Evolutionary conservation across 2,329 filamentous ascomycete species (phyloP).

Genomic region (Aotearoamyces nothofagi): DNA sequence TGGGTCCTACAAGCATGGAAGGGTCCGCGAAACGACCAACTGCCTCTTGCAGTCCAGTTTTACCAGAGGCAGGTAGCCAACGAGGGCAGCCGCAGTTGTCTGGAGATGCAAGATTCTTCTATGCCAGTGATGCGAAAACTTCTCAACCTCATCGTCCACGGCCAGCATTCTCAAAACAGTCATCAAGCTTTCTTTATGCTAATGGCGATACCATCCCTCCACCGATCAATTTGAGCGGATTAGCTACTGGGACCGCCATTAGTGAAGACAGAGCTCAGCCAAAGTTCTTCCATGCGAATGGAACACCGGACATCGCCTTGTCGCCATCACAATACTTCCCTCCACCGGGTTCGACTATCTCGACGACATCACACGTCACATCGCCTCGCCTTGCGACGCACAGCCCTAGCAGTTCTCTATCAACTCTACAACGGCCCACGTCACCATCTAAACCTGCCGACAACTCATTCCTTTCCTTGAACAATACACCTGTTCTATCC

Average conservation of each 20-base stretch:
- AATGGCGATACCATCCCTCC: conserved; percentile 28
- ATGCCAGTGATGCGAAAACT: conserved; percentile 66
- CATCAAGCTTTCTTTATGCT: conserved; percentile 33
- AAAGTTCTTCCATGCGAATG: conserved; percentile 68
- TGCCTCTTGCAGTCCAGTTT: conserved; percentile 26
- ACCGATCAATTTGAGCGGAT: conserved; percentile 22
- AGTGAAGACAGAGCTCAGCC: conserved; percentile 21
- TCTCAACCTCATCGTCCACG: conserved; percentile 11
- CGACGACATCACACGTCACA: conserved; percentile 27
- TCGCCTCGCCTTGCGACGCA: conserved; percentile 23
- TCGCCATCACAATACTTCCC: conserved; percentile 20
- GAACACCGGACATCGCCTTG: conserved; percentile 33
- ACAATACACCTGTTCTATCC: conserved; percentile 9
- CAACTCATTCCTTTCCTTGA: conserved; percentile 11
- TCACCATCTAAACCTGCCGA: conserved; percentile 33
- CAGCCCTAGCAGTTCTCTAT: conserved; percentile 12
- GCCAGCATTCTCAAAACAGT: conserved; percentile 9
- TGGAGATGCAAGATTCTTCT: conserved; percentile 67
- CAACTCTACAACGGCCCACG: conserved; percentile 26
- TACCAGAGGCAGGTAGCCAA: conserved; percentile 19
- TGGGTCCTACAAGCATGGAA: conserved; percentile 13
- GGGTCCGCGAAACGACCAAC: conserved; percentile 12
- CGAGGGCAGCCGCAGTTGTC: conserved; percentile 12
- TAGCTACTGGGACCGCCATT: conserved; percentile 10
- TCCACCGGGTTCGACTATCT: conserved; percentile 29